Evolutionary conservation across 176 grass and related monocot genomes (phyloP).

Genomic region (Rhynchospora breviuscula): DNA sequence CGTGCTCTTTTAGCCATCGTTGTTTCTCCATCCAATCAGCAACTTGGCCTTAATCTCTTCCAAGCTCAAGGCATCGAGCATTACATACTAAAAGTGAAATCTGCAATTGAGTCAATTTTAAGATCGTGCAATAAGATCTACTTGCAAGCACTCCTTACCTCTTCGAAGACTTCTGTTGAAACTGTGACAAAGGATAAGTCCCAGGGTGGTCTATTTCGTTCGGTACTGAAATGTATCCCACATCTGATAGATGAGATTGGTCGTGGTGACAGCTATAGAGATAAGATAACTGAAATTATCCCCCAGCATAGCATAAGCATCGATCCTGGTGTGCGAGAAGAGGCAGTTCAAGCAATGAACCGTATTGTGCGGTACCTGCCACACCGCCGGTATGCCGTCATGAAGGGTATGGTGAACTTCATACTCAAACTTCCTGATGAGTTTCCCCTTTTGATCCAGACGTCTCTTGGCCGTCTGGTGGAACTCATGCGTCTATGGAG

Average conservation of each 20-base stretch:
- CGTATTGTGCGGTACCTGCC: conserved; percentile 81
- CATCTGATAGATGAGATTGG: conserved; percentile 94
- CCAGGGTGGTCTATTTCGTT: conserved; percentile 85
- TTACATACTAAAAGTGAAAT: conserved; percentile 87
- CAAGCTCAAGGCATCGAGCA: conserved; percentile 63
- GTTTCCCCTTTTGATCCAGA: conserved; percentile 90
- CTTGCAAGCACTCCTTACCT: conserved; percentile 84
- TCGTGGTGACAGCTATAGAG: conserved; percentile 30
- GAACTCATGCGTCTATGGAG: conserved; percentile 92
- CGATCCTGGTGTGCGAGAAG: conserved; percentile 92
- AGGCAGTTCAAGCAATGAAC: conserved; percentile 90
- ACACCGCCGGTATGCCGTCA: conserved; percentile 84
- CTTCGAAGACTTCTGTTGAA: conserved; percentile 82
- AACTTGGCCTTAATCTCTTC: conserved; percentile 73
- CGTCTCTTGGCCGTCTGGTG: conserved; percentile 77
- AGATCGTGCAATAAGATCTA: conserved; percentile 89
- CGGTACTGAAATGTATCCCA: conserved; percentile 95
- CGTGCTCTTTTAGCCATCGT: conserved; percentile 85
- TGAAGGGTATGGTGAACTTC: conserved; percentile 98
- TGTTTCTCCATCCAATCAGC: conserved; percentile 81
- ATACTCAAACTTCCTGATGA: conserved; percentile 97
- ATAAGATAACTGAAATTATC: conserved; percentile 96
- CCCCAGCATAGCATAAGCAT: conserved; percentile 97
- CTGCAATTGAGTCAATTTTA: conserved; percentile 87
- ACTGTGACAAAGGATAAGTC: conserved; percentile 93